Percentiles rank a stretch among this genome's conserved stretches.
These are phyloP conservation scores for Sarocladiaceae sp. DNA, from an alignment of 2,329 filamentous ascomycete genomes.

Conservation along the genomic window DNA sequence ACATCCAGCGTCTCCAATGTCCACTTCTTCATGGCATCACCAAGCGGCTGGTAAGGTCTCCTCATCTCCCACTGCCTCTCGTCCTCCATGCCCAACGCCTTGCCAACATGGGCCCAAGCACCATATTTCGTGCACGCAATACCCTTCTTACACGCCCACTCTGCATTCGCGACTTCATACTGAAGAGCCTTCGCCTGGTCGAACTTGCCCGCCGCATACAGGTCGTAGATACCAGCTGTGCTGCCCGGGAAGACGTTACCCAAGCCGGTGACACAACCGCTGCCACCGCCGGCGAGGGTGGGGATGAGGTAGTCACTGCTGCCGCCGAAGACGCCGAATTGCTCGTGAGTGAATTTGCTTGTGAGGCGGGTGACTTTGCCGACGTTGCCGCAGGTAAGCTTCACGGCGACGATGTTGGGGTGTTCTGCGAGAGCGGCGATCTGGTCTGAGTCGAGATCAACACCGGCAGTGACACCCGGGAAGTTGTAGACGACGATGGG, in stretches of 20 bases:
- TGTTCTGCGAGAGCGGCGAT: slow-evolving; percentile 55
- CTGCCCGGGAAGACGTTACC: slow-evolving; percentile 42
- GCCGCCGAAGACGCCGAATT: slow-evolving; percentile 40
- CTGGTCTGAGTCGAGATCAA: slow-evolving; percentile 61
- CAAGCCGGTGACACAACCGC: slow-evolving; percentile 40
- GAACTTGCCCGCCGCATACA: slow-evolving; percentile 32
- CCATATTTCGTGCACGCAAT: slow-evolving; percentile 43
- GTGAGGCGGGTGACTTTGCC: slow-evolving; percentile 61
- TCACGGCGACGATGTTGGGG: slow-evolving; percentile 64
- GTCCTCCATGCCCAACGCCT: slow-evolving; percentile 28
- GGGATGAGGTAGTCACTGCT: slow-evolving; percentile 40
- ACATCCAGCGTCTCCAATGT: slow-evolving; percentile 35
- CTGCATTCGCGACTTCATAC: slow-evolving; percentile 38
- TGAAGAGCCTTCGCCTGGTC: slow-evolving; percentile 36
- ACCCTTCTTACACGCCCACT: slow-evolving; percentile 47
- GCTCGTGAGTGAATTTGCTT: slow-evolving; percentile 28
- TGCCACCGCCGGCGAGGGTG: slow-evolving; percentile 32
- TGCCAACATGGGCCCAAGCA: slow-evolving; percentile 37
- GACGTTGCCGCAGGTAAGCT: slow-evolving; percentile 65
- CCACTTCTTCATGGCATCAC: slow-evolving; percentile 35
- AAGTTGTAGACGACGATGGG: slow-evolving; percentile 68
- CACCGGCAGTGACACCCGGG: slow-evolving; percentile 58
- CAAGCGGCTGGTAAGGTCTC: slow-evolving; percentile 35
- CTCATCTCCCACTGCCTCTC: slow-evolving; percentile 35
- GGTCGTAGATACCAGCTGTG: slow-evolving; percentile 33